phyloP scores from a whole-genome alignment of 1,284 basidiomycete genomes.

The Leucocoprinus gongylophorus region DNA sequence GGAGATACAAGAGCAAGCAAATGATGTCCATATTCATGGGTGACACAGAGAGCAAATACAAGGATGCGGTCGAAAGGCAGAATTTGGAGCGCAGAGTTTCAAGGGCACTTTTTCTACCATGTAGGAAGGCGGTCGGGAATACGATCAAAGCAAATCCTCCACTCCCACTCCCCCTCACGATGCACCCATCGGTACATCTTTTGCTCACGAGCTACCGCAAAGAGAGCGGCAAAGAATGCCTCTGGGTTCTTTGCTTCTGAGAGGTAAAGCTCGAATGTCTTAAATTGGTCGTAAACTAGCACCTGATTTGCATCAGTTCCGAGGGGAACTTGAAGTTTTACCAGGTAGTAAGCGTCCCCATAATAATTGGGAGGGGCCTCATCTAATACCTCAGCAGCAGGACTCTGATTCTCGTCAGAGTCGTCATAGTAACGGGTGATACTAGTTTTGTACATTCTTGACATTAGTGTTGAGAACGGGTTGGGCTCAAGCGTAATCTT shows the following conservation, averaged over 20 bases:
- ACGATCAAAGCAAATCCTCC: conserved; percentile 29
- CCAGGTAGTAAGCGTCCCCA: conserved; percentile 31
- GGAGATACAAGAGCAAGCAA: neutral
- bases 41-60: neutral
- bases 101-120: conserved; percentile 21
- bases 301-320: conserved; percentile 19
- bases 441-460: conserved; percentile 7
- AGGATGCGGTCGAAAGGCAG: neutral
- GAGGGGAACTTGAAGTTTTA: conserved; percentile 33
- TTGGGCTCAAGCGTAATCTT: conserved; percentile 23
- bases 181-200: conserved; percentile 32
- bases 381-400: neutral
- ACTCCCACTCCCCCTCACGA: conserved; percentile 23
- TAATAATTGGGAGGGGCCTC: conserved; percentile 27
- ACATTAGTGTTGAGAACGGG: conserved; percentile 7
- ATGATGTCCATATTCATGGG: neutral
- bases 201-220: conserved; percentile 18
- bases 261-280: conserved; percentile 31
- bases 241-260: conserved; percentile 16
- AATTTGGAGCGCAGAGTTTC: neutral
- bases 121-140: conserved; percentile 23
- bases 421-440: conserved; percentile 13
- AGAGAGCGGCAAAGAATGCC: conserved; percentile 20
- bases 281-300: conserved; percentile 36
- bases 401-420: neutral